These are phyloP conservation scores for Mycena vitilis DNA, from an alignment of 768 basidiomycete genomes.

Conservation along the genomic window DNA sequence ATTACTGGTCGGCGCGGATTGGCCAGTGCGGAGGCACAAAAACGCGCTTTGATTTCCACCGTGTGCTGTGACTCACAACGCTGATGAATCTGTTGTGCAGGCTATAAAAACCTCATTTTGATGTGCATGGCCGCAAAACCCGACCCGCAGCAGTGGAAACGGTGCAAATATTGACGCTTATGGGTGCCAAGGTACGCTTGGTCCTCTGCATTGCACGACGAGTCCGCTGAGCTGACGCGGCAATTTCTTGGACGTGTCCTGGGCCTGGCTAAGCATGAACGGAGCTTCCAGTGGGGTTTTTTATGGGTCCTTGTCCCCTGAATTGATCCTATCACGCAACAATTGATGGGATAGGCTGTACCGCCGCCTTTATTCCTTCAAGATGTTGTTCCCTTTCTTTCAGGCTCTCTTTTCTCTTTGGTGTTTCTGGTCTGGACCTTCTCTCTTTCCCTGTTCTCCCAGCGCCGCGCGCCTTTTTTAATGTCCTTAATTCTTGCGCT, in stretches of 20 bases:
- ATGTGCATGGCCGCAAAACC: conserved; percentile 7
- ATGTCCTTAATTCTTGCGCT: conserved; percentile 35
- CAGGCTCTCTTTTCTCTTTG: conserved; percentile 19
- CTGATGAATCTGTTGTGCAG: conserved; percentile 3
- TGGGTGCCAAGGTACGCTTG: background rate
- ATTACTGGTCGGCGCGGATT: no score
- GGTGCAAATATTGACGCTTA: background rate
- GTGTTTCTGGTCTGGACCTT: conserved; percentile 33
- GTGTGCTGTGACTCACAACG: background rate
- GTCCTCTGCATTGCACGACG: background rate
- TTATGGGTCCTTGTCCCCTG: conserved; percentile 11
- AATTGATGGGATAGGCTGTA: no score
- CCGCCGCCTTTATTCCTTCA: background rate
- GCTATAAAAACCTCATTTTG: conserved; percentile 8
- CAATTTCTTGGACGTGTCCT: no score
- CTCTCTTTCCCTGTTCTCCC: conserved; percentile 34
- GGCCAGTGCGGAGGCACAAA: no score
- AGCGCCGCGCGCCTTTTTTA: conserved; percentile 45
- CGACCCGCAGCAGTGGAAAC: background rate
- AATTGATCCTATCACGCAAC: no score
- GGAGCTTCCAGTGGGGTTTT: no score
- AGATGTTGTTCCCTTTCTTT: background rate
- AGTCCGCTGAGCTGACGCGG: background rate
- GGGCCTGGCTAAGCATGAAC: no score
- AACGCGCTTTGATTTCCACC: no score